These are phyloP conservation scores for Crucihimalaya himalaica DNA, from an alignment of 345 rosid species.

Conservation along the genomic window DNA sequence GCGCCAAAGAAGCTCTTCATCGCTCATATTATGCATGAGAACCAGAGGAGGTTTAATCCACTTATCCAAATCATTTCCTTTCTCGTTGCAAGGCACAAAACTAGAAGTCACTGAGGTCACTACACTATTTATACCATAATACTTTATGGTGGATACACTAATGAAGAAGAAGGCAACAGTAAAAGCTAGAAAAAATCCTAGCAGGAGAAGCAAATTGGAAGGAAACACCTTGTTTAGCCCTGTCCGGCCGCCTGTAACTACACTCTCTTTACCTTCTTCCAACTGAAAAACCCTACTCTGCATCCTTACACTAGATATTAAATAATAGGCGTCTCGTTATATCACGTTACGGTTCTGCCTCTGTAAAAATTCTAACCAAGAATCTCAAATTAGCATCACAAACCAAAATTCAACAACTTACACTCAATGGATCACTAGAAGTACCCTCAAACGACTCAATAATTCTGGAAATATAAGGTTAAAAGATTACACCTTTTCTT, in stretches of 20 bases:
- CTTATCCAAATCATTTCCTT: constrained; percentile 44
- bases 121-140: constrained; percentile 54
- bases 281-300: constrained; percentile 48
- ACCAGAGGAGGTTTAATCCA: constrained; percentile 62
- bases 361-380: neutral
- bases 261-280: constrained; percentile 71
- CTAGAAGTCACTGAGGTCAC: constrained; percentile 49
- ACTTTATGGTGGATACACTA: constrained; percentile 62
- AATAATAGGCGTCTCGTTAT: neutral
- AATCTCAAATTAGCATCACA: neutral
- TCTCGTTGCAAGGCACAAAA: constrained; percentile 52
- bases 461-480: neutral
- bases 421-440: neutral
- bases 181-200: constrained; percentile 53
- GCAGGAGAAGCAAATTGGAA: constrained; percentile 49
- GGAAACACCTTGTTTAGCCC: constrained; percentile 56
- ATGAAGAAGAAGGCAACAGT: constrained; percentile 57
- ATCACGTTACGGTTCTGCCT: neutral
- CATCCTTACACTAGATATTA: constrained; percentile 39
- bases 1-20: constrained; percentile 77
- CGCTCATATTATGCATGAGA: constrained; percentile 76
- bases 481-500: neutral
- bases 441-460: neutral
- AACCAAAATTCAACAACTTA: neutral
- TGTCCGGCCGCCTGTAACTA: constrained; percentile 31